A percentile compares a stretch with the other conserved stretches of the same genome.
phyloP scores from a whole-genome alignment of 2,329 filamentous ascomycete species.

The Camptophora hylomeconis region DNA sequence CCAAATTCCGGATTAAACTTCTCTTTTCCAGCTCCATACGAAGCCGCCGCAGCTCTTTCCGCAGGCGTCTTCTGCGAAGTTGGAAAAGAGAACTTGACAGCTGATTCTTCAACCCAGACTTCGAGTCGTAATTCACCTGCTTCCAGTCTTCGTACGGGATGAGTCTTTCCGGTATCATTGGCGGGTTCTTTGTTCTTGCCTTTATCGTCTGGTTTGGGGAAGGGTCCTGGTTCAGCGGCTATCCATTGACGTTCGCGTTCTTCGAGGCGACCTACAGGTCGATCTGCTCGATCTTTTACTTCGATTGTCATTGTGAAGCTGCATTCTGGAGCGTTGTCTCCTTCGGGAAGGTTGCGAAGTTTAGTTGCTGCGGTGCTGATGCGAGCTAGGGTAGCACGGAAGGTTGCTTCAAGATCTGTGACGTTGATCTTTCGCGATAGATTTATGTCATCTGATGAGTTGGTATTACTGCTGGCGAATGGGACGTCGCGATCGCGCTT shows the following conservation, averaged over 20 bases:
- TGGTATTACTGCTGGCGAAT: slow-evolving; percentile 22
- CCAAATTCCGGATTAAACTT: slow-evolving; percentile 11
- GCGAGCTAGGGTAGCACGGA: slow-evolving; percentile 33
- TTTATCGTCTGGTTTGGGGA: slow-evolving; percentile 9
- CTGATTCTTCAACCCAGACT: slow-evolving; percentile 56
- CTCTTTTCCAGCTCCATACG: slow-evolving; percentile 13
- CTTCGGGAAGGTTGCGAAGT: slow-evolving; percentile 15
- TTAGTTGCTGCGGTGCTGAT: slow-evolving; percentile 26
- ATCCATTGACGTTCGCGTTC: slow-evolving; percentile 46
- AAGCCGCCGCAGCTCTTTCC: slow-evolving; percentile 9
- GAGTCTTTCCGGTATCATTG: slow-evolving; percentile 35
- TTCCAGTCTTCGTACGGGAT: slow-evolving; percentile 49
- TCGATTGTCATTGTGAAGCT: slow-evolving; percentile 38
- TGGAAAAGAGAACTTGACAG: slow-evolving; percentile 32
- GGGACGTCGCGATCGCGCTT: slow-evolving; percentile 35
- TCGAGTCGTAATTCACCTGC: slow-evolving; percentile 55
- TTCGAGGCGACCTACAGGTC: slow-evolving; percentile 30
- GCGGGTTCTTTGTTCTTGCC: background rate
- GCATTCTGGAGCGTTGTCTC: slow-evolving; percentile 24
- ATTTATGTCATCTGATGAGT: slow-evolving; percentile 12
- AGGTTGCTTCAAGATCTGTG: slow-evolving; percentile 35
- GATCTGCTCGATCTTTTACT: slow-evolving; percentile 32
- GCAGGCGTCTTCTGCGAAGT: slow-evolving; percentile 4
- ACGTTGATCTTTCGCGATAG: slow-evolving; percentile 14
- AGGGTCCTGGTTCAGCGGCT: slow-evolving; percentile 39